These are phyloP conservation scores for Thecaphora thlaspeos DNA, from an alignment of 1,284 basidiomycete genomes.

Conservation along the genomic window DNA sequence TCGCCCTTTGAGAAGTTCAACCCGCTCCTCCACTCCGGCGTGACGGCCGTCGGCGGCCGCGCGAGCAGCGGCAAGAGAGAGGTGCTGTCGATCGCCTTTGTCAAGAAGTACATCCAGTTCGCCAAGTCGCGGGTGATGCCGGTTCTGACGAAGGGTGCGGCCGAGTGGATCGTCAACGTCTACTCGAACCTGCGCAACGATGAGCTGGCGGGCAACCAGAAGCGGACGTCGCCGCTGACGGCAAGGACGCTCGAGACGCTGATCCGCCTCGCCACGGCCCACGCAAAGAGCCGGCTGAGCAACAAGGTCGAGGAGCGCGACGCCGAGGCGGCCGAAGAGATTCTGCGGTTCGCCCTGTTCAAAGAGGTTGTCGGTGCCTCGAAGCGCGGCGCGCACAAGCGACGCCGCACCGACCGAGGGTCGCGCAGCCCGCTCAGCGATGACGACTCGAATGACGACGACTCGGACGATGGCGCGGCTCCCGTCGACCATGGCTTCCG, in stretches of 20 bases:
- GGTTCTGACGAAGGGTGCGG: slow-evolving; percentile 83
- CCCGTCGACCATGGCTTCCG: slow-evolving; percentile 6
- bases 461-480: slow-evolving; percentile 40
- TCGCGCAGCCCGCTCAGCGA: slow-evolving; percentile 38
- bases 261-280: slow-evolving; percentile 95
- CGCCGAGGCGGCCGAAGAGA: slow-evolving; percentile 86
- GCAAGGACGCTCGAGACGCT: slow-evolving; percentile 98
- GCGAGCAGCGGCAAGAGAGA: slow-evolving; percentile 64
- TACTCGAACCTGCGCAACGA: slow-evolving; percentile 92
- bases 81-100: slow-evolving; percentile 86
- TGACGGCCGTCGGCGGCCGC: slow-evolving; percentile 60
- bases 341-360: slow-evolving; percentile 95
- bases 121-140: slow-evolving; percentile 76
- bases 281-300: slow-evolving; percentile 92
- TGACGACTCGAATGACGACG: slow-evolving; percentile 11
- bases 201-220: slow-evolving; percentile 83
- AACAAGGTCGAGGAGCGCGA: slow-evolving; percentile 79
- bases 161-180: slow-evolving; percentile 88
- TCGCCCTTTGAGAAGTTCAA: slow-evolving; percentile 82
- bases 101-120: slow-evolving; percentile 99
- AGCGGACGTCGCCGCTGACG: slow-evolving; percentile 95
- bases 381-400: slow-evolving; percentile 64
- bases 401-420: slow-evolving; percentile 32
- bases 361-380: slow-evolving; percentile 81
- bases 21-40: slow-evolving; percentile 85